These are phyloP conservation scores for Zymoseptoria passerinii DNA, from an alignment of 2,329 filamentous ascomycete species.

Conservation along the genomic window DNA sequence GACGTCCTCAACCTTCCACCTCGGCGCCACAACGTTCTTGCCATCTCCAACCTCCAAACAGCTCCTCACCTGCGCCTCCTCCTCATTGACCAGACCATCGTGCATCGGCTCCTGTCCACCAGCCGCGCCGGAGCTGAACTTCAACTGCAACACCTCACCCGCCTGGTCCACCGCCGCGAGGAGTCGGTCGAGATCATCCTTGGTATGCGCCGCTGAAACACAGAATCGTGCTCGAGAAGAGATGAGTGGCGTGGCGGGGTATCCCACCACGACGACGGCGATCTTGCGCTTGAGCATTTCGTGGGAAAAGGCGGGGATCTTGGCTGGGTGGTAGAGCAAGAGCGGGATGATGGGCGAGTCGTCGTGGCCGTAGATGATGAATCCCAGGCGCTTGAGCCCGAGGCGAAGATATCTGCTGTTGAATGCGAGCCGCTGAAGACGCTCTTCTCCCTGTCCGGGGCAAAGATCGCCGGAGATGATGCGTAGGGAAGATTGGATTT, in stretches of 20 bases:
- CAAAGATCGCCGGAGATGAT: conserved; percentile 82
- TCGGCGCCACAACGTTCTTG: conserved; percentile 52
- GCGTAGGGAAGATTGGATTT: conserved; percentile 78
- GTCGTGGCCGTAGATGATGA: conserved; percentile 95
- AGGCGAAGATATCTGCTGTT: conserved; percentile 98
- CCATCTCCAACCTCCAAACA: conserved; percentile 43
- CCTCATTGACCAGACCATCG: conserved; percentile 61
- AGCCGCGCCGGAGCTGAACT: conserved; percentile 92
- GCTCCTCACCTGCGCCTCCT: conserved; percentile 57
- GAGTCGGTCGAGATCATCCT: conserved; percentile 90
- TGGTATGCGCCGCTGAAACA: conserved; percentile 91
- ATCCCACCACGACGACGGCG: conserved; percentile 92
- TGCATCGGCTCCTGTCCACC: conserved; percentile 73
- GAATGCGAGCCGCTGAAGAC: conserved; percentile 90
- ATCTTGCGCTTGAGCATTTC: conserved; percentile 99
- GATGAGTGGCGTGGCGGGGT: conserved; percentile 91
- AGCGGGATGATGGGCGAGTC: conserved; percentile 95
- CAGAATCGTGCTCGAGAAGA: conserved; percentile 94
- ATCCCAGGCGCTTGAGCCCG: conserved; percentile 90
- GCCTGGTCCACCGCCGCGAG: conserved; percentile 86
- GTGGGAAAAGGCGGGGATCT: conserved; percentile 96
- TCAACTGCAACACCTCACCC: conserved; percentile 84
- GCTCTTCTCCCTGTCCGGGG: conserved; percentile 89
- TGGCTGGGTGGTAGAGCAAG: conserved; percentile 94
- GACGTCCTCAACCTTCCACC: conserved; percentile 72